phyloP scores from a whole-genome alignment of 2,329 filamentous ascomycete genomes.

The Fusarium scirpi region DNA sequence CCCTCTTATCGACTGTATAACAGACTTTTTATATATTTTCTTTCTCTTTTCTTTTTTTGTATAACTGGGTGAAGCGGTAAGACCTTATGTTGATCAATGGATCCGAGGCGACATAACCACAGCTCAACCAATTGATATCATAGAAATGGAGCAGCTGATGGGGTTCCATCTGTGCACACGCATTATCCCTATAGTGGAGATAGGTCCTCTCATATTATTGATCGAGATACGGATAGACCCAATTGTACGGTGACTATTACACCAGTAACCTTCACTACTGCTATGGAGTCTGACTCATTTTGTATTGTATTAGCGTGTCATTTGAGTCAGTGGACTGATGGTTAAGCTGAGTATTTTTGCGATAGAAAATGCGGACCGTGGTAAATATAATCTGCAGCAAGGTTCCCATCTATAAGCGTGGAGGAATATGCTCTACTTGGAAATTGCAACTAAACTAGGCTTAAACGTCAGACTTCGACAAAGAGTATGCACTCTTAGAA shows the following conservation, averaged over 20 bases:
- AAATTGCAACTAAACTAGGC: background rate
- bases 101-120: background rate
- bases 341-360: background rate
- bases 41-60: background rate
- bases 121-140: background rate
- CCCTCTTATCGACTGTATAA: rapidly evolving
- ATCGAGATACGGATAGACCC: background rate
- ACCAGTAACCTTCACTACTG: background rate
- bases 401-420: background rate
- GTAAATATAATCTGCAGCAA: background rate
- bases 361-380: background rate
- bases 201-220: background rate
- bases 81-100: background rate
- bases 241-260: background rate
- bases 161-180: background rate
- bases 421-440: background rate
- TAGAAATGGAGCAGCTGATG: background rate
- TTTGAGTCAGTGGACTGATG: background rate
- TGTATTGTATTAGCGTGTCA: too few species aligned
- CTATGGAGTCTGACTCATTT: background rate
- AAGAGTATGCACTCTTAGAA: background rate
- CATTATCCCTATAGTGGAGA: background rate
- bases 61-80: background rate
- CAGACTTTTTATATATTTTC: background rate
- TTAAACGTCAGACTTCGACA: background rate